These are phyloP conservation scores for Thinopyrum elongatum DNA, from an alignment of 176 grass and related monocot species.

Conservation along the genomic window DNA sequence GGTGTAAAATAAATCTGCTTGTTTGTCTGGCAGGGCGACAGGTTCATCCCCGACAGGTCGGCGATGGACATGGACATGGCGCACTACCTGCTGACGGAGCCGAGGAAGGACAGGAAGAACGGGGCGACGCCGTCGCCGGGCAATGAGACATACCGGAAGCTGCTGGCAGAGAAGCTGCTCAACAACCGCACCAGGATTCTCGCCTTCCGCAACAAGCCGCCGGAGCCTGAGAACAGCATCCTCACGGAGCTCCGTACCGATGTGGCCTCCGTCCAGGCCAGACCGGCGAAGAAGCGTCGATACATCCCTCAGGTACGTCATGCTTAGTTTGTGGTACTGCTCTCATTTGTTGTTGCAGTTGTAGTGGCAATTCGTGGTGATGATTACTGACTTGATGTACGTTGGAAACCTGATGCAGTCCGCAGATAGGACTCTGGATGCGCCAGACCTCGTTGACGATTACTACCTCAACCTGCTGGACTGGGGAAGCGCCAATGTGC, in stretches of 20 bases:
- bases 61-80: conserved; percentile 70
- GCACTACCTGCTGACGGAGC: conserved; percentile 58
- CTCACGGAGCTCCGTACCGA: conserved; percentile 31
- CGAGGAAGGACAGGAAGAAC: conserved; percentile 56
- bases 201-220: conserved; percentile 52
- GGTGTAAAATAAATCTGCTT: background rate
- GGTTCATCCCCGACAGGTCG: conserved; percentile 54
- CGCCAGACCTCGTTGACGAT: conserved; percentile 50
- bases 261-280: conserved; percentile 30
- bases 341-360: background rate
- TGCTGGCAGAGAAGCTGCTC: conserved; percentile 52
- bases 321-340: background rate
- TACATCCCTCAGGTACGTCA: conserved; percentile 42
- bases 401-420: conserved; percentile 25
- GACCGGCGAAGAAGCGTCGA: conserved; percentile 36
- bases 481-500: conserved; percentile 59
- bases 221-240: conserved; percentile 24
- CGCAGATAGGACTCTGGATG: conserved; percentile 45
- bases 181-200: conserved; percentile 64
- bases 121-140: conserved; percentile 9
- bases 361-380: background rate
- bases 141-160: conserved; percentile 53
- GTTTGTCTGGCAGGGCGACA: conserved; percentile 51
- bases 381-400: conserved; percentile 6
- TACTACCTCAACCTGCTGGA: conserved; percentile 64